phyloP scores from a whole-genome alignment of 1,139 yeast genomes.

The Geotrichum aggregatum region DNA sequence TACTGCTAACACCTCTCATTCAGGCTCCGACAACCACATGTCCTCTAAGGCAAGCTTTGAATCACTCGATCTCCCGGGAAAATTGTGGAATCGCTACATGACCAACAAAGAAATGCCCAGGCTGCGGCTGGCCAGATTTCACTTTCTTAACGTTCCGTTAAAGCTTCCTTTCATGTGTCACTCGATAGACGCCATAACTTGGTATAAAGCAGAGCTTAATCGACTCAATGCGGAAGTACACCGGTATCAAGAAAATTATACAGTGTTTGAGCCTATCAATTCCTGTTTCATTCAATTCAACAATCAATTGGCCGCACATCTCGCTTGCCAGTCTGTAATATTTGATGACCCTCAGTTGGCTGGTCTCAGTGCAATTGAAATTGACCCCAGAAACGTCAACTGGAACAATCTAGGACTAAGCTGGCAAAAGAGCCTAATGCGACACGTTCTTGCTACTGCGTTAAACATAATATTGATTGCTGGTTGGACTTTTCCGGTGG shows the following conservation, averaged over 20 bases:
- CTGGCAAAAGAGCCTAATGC: slow-evolving; percentile 16
- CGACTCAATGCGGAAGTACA: slow-evolving; percentile 29
- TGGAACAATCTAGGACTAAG: slow-evolving; percentile 32
- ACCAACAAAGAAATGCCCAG: slow-evolving; percentile 23
- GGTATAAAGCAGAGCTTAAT: slow-evolving; percentile 30
- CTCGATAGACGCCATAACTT: slow-evolving; percentile 26
- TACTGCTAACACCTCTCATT: slow-evolving; percentile 1
- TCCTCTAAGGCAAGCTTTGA: slow-evolving; percentile 5
- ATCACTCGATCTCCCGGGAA: slow-evolving; percentile 24
- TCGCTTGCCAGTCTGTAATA: slow-evolving; percentile 33
- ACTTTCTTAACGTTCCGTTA: slow-evolving; percentile 17
- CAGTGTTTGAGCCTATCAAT: slow-evolving; percentile 25
- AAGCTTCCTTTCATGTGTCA: slow-evolving; percentile 23
- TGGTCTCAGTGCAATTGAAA: slow-evolving; percentile 24
- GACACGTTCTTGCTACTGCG: slow-evolving; percentile 48
- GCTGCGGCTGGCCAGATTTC: slow-evolving; percentile 18
- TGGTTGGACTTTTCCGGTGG: slow-evolving; percentile 85
- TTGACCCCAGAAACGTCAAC: slow-evolving; percentile 33
- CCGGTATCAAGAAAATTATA: slow-evolving; percentile 25
- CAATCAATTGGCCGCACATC: slow-evolving; percentile 33
- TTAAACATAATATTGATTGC: slow-evolving; percentile 55
- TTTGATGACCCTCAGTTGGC: slow-evolving; percentile 23
- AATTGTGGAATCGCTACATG: slow-evolving; percentile 29
- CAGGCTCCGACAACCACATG: background rate
- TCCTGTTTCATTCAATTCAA: slow-evolving; percentile 38